Conservation (phyloP, 2,329 filamentous ascomycete species). For the Ophiostoma montium region DNA sequence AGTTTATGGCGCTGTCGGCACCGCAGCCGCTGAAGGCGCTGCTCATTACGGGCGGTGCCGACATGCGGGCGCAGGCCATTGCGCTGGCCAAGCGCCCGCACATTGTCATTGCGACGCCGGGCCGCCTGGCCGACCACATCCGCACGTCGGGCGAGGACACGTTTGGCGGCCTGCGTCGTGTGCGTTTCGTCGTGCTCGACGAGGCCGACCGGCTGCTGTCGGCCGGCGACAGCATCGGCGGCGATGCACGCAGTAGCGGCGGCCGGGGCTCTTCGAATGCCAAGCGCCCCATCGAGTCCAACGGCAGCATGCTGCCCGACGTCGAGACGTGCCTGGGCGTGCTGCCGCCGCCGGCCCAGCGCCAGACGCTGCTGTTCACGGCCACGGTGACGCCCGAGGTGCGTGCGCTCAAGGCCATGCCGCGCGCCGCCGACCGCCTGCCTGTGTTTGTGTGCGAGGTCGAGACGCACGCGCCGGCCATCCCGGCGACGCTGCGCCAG, state of each 20-base stretch:
- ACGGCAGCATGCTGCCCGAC: slow-evolving; percentile 86
- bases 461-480: slow-evolving; percentile 58
- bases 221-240: slow-evolving; percentile 20
- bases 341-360: slow-evolving; percentile 59
- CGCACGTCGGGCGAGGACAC: slow-evolving; percentile 84
- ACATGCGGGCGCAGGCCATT: slow-evolving; percentile 85
- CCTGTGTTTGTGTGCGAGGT: slow-evolving; percentile 84
- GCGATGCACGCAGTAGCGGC: not conserved
- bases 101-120: slow-evolving; percentile 86
- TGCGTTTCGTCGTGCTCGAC: slow-evolving; percentile 80
- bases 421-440: slow-evolving; percentile 51
- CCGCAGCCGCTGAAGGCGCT: slow-evolving; percentile 76
- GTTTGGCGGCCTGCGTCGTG: slow-evolving; percentile 62
- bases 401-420: slow-evolving; percentile 66
- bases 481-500: slow-evolving; percentile 70
- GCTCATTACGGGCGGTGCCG: slow-evolving; percentile 81
- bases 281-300: slow-evolving; percentile 23
- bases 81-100: slow-evolving; percentile 72
- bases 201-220: slow-evolving; percentile 85
- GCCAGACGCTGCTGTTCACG: slow-evolving; percentile 94
- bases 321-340: slow-evolving; percentile 76
- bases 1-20: slow-evolving; percentile 83
- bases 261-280: not conserved
- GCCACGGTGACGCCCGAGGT: slow-evolving; percentile 92
- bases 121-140: slow-evolving; percentile 86